Base-by-base conservation (phyloP, 2,329 filamentous ascomycete genomes). In the Penicillium sp. region DNA sequence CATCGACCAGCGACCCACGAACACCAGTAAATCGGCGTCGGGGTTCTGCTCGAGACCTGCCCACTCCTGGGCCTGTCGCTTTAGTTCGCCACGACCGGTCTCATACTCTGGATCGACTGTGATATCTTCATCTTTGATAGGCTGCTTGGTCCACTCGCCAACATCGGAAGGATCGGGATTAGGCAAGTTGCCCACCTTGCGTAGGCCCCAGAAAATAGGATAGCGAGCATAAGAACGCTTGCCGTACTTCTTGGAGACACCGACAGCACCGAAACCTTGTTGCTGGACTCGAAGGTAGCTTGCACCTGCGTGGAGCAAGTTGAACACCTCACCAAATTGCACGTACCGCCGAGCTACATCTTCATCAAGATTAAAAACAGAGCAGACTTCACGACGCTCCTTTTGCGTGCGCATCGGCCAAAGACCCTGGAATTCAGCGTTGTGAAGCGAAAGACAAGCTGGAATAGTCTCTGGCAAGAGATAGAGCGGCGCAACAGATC, bases 271-370 rank as follows among this genome's bases (percentile, higher is more conserved):
- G 50, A 84, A 86, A 6, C 83, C 83, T 56, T 82, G 79, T 59
- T 86, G 83, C 57, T 86, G 82, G 25, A 86, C 72, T 49, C 83
- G 79, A 5, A 86, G 75, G 57, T 86, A 84, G 56, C 80, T 84
- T 23, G 80, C 80, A 46, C 79, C 83, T n/a, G 81, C 81, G 64
- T 86, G 83, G 9, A 86, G 73, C 47, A 86, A 71, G 63, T 86
- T 86, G 72, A 86, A 85, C 6, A 86, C 81, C 54, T 84, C 82
- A 49, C 83, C 83, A 54, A 84, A 86, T 56, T 86, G 83, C 4
- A 86, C 78, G 59, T 86, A 86, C 33, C 77, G 75, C 43, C 76
- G 73, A 20, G 81, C 82, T 27, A 80, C 68, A 3, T 82, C 75
- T 13, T 77, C 66, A 4, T 77, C 73, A n/a, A 86, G 68, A 56